Base-by-base conservation (phyloP, 371 early-diverging fungal species). In the Vairimorpha apis region DNA sequence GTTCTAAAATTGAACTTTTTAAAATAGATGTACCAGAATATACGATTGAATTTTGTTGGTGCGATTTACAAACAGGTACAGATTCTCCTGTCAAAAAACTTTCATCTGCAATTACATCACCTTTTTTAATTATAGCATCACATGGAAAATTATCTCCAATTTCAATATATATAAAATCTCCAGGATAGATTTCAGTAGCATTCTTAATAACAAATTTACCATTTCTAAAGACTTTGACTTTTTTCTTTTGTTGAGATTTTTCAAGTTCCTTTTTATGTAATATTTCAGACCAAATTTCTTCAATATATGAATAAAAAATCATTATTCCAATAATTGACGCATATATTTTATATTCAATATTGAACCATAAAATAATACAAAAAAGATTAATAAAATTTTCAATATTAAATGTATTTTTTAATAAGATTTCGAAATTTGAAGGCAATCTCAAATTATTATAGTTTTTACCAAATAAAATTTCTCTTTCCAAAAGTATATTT, bases 81-180 rank as follows among this genome's bases (percentile, higher is more conserved):
- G 89, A 87, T 82, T 98, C 93, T 58, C 99, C 99, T 1, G 99
- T 99, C 27, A 99, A 86, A 93, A 96, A 94, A 72, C 89, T 89
- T 82, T 99, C 99, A 82, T 96, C 94, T 53, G 94, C 88, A 67
- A 97, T 92, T 76, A 93, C 93, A 76, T 92, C 93, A 16, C 97
- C 97, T 23, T 89, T 86, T n/a, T 96, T 82, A 23, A 99, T 85
- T 37, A 92, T 82, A 0, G 90, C 91, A 83, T 99, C 99, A 82
- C 95, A 94, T 0, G 93, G 93, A 32, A 94, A 86, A 18, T 73
- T 73, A 65, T 67, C 53, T 59, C 62, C 55, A 16, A 69, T 56
- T 37, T 69, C 66, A 27, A 83, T 49, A 2, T 70, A 66, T 0
- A 83, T 58, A 27, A 78, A 18, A 67, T 81, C 80, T 35, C 78